Conservation (phyloP, 805 yeast species). For the Candida tibetensis region DNA sequence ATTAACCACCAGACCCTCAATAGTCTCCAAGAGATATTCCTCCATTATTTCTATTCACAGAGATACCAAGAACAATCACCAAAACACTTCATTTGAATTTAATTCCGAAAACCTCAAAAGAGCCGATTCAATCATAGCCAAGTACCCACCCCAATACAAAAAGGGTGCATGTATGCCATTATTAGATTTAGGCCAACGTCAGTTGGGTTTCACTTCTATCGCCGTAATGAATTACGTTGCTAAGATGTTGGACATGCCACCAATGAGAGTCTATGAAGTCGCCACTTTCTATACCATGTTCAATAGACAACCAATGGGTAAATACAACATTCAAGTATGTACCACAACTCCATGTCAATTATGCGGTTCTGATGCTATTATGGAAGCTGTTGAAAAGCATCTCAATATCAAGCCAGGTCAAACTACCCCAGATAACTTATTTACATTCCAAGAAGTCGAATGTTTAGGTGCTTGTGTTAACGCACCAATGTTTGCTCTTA, state of each 20-base stretch:
- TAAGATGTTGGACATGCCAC: slow-evolving; percentile 79
- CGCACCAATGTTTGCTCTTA: slow-evolving; percentile 84
- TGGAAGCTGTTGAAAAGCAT: slow-evolving; percentile 62
- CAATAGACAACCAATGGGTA: slow-evolving; percentile 83
- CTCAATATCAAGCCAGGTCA: slow-evolving; percentile 71
- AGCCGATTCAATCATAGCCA: slow-evolving; percentile 71
- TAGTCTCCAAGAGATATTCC: slow-evolving; percentile 29
- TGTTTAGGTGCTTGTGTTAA: slow-evolving; percentile 91
- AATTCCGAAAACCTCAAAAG: slow-evolving; percentile 57
- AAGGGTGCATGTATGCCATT: slow-evolving; percentile 88
- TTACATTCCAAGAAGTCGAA: slow-evolving; percentile 84
- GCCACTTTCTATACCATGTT: slow-evolving; percentile 93
- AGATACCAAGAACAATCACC: slow-evolving; percentile 66
- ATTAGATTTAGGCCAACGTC: slow-evolving; percentile 84
- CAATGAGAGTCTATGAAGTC: slow-evolving; percentile 91
- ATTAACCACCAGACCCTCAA: slow-evolving; percentile 13
- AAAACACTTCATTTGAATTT: slow-evolving; percentile 69
- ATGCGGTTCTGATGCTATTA: slow-evolving; percentile 77
- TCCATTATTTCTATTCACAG: slow-evolving; percentile 64
- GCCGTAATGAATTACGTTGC: slow-evolving; percentile 91
- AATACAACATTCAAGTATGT: slow-evolving; percentile 78
- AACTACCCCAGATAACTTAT: slow-evolving; percentile 69
- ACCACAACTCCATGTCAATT: slow-evolving; percentile 89
- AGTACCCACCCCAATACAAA: slow-evolving; percentile 83
- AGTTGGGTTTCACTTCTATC: slow-evolving; percentile 79